A percentile compares a stretch with the other conserved stretches of the same genome.
Conservation (phyloP, 2,329 filamentous ascomycete genomes). For the Pseudopithomyces chartarum region DNA sequence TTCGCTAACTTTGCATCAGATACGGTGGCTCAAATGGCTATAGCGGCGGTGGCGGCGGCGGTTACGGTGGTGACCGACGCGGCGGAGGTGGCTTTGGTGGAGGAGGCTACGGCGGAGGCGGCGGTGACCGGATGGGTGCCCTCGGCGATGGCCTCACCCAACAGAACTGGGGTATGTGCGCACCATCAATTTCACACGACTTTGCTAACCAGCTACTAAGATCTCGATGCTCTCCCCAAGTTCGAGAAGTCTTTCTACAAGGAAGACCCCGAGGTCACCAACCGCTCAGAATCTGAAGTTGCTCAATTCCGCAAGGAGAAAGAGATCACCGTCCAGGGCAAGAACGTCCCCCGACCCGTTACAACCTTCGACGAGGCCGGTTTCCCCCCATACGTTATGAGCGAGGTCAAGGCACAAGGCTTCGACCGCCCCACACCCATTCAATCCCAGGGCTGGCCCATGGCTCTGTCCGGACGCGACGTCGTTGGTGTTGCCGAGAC, state of each 20-base stretch:
- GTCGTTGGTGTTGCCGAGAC: constrained; percentile 99
- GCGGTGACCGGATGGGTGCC: constrained; percentile 92
- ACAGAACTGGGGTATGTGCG: constrained; percentile 80
- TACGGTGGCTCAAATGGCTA: constrained; percentile 40
- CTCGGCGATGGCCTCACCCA: constrained; percentile 86
- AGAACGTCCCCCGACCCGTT: constrained; percentile 86
- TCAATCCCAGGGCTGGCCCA: constrained; percentile 98
- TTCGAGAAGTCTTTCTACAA: constrained; percentile 99
- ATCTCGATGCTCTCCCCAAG: constrained; percentile 80
- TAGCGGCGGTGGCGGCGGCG: constrained; percentile 7
- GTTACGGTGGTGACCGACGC: constrained; percentile 32
- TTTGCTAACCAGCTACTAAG: constrained; percentile 54
- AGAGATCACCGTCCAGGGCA: constrained; percentile 81
- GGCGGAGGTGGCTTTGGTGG: constrained; percentile 20
- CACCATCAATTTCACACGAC: neutral
- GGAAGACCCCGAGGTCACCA: constrained; percentile 79
- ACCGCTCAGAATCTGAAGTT: constrained; percentile 77
- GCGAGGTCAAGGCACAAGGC: constrained; percentile 97
- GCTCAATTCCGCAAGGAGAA: constrained; percentile 86
- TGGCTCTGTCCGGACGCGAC: constrained; percentile 97
- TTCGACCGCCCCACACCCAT: constrained; percentile 94
- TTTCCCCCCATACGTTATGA: constrained; percentile 96
- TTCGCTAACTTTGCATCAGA: constrained; percentile 29
- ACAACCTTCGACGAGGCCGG: constrained; percentile 97
- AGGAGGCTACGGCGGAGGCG: constrained; percentile 59